Evolutionary conservation across 345 rosid species (phyloP).

Genomic region (Turritis glabra): DNA sequence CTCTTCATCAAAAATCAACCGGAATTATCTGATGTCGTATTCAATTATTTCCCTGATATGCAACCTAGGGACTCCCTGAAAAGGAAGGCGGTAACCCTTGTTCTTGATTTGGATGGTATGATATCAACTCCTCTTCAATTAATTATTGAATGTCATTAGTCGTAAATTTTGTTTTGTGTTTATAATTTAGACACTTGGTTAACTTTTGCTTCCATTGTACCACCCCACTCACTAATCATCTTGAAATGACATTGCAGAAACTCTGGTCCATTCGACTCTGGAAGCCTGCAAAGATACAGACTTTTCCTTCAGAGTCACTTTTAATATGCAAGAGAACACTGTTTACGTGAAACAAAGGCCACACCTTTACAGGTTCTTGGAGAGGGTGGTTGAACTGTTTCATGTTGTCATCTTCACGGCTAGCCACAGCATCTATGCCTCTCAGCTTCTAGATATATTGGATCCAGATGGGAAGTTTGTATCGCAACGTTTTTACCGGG

Average conservation of each 20-base stretch:
- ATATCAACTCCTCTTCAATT: too few relatives aligned
- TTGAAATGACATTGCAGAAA: constrained; percentile 50
- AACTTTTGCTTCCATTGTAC: neutral
- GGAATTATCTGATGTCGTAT: constrained; percentile 59
- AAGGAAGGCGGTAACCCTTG: constrained; percentile 61
- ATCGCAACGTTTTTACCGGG: constrained; percentile 67
- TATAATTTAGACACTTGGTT: neutral
- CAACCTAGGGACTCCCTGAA: constrained; percentile 39
- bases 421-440: constrained; percentile 80
- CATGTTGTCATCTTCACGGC: constrained; percentile 76
- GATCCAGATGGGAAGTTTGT: constrained; percentile 62
- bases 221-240: neutral
- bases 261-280: constrained; percentile 73
- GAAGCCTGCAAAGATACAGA: constrained; percentile 64
- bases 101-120: constrained; percentile 61
- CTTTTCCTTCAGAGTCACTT: constrained; percentile 63
- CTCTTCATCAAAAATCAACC: constrained; percentile 58
- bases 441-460: constrained; percentile 67
- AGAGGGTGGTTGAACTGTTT: constrained; percentile 73
- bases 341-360: constrained; percentile 78
- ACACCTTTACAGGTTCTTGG: constrained; percentile 60
- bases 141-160: too few relatives aligned
- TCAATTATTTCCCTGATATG: constrained; percentile 44
- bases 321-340: constrained; percentile 70
- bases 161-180: neutral